Evolutionary conservation across 2,329 filamentous ascomycete species (phyloP), one percentile per base, ranked within the genome.

Genomic region (Cladosporium sp.): DNA sequence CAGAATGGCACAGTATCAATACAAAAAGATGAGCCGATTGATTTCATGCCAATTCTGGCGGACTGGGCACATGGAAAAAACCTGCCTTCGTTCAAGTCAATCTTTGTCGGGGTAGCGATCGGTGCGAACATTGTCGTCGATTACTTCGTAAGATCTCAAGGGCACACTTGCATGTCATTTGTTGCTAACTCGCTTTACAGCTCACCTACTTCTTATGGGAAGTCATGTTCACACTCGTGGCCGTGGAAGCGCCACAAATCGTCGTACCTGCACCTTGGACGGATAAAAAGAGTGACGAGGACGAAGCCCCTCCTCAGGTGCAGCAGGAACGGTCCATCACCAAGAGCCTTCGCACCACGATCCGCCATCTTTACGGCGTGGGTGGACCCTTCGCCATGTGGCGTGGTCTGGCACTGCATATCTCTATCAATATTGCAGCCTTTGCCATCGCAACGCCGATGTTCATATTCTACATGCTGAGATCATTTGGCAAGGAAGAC

Each of bases 211-310:
- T 32, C 15, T 12, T 64, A 3, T 57, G 34, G 32, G 24, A 12
- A n/a, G 10, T 64, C 32, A 21, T 47, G 30, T 24, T 32, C 14
- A 54, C 49, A 12, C 49, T 64, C 12, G 34, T 36, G 3, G 30
- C 55, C 7, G 24, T 44, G 30, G 61, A 64, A 57, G 61, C 61
- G 18, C 61, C 61, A 78, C 3, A 78, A 82, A 34, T 79, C 80
- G 63, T 81, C 82, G 47, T 62, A 2, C 59, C 59, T 21, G 57
- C 57, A 12, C 59, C 59, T 18, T 67, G 80, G 79, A 49, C 84
- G 84, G 73, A 77, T 78, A 69, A 86, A 82, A 72, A 80, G 80
- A 68, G 74, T 74, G 38, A 49, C 60, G 32, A 58, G 51, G 32
- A 57, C 32, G 59, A 68, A 30, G 36, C 57, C 28, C 26, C 41